These are phyloP conservation scores for Trifolium dubium DNA, from an alignment of 306 rosid species.

Conservation along the genomic window DNA sequence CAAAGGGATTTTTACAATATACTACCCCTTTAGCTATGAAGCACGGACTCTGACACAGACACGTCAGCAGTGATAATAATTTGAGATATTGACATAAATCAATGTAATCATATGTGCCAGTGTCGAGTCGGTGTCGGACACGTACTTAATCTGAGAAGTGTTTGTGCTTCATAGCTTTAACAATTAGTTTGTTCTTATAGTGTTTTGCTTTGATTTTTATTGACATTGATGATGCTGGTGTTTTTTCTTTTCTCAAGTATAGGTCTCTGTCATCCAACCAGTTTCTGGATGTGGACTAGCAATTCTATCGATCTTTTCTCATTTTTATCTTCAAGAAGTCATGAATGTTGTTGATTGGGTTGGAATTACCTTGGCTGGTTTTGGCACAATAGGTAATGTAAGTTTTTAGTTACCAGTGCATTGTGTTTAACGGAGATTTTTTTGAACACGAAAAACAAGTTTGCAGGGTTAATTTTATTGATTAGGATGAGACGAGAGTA, in stretches of 20 bases:
- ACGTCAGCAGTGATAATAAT: no score
- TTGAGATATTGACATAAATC: no score
- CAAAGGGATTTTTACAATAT: not conserved
- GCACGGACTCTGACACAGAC: no score
- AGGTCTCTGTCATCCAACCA: constrained; percentile 97
- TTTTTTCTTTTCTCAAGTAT: constrained; percentile 38
- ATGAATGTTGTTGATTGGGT: constrained; percentile 96
- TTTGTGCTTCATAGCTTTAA: no score
- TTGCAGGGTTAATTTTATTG: not conserved
- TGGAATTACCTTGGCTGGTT: constrained; percentile 87
- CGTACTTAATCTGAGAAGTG: no score
- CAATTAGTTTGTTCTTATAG: constrained; percentile 13
- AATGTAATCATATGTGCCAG: no score
- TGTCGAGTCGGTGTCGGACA: no score
- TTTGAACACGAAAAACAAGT: not conserved
- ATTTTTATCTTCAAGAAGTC: constrained; percentile 92
- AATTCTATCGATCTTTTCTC: constrained; percentile 90
- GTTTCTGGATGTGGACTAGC: constrained; percentile 99
- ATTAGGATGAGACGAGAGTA: not conserved
- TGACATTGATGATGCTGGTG: constrained; percentile 27
- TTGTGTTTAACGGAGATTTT: constrained; percentile 10
- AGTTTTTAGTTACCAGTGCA: constrained; percentile 48
- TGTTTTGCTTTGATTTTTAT: not conserved
- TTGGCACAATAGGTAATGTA: constrained; percentile 96
- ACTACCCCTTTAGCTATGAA: not conserved